A percentile compares a stretch with the other conserved stretches of the same genome.
These are phyloP conservation scores for Dothideomycetes sp. DNA, from an alignment of 2,329 filamentous ascomycete genomes.

Conservation along the genomic window DNA sequence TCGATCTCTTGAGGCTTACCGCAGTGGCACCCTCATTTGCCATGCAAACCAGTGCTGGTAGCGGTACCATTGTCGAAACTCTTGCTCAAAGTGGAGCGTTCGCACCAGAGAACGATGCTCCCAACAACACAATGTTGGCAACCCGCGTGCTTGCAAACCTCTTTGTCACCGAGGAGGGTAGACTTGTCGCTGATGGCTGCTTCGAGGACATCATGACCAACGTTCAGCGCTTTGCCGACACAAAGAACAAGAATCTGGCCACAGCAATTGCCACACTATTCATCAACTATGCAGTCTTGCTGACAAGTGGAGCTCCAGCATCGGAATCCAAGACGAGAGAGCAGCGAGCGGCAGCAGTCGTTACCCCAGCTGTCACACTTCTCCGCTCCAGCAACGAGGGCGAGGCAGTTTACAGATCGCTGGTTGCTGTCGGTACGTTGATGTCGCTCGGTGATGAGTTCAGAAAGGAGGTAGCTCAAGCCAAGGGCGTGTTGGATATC, in stretches of 20 bases:
- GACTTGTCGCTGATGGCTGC: conserved; percentile 45
- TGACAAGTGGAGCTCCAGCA: conserved; percentile 34
- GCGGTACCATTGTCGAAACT: conserved; percentile 50
- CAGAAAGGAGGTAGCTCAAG: conserved; percentile 49
- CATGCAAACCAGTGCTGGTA: conserved; percentile 44
- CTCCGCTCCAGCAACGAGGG: conserved; percentile 49
- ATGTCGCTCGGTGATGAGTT: conserved; percentile 53
- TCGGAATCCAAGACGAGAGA: conserved; percentile 22
- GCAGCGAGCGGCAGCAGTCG: conserved; percentile 24
- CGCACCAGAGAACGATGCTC: conserved; percentile 45
- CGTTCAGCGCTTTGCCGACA: conserved; percentile 53
- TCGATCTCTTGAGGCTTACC: conserved; percentile 81
- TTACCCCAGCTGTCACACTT: conserved; percentile 24
- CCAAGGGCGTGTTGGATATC: conserved; percentile 46
- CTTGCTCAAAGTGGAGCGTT: conserved; percentile 53
- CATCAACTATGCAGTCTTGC: conserved; percentile 75
- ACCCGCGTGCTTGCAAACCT: conserved; percentile 74
- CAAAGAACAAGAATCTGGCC: conserved; percentile 54
- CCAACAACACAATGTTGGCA: conserved; percentile 82
- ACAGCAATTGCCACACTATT: conserved; percentile 74
- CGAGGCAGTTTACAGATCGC: conserved; percentile 71
- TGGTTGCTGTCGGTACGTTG: conserved; percentile 77
- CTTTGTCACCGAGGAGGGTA: conserved; percentile 66
- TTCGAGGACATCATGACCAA: conserved; percentile 54
- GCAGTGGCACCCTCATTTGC: conserved; percentile 60